phyloP scores from a whole-genome alignment of 768 basidiomycete species.

The Sistotremastrum suecicum region DNA sequence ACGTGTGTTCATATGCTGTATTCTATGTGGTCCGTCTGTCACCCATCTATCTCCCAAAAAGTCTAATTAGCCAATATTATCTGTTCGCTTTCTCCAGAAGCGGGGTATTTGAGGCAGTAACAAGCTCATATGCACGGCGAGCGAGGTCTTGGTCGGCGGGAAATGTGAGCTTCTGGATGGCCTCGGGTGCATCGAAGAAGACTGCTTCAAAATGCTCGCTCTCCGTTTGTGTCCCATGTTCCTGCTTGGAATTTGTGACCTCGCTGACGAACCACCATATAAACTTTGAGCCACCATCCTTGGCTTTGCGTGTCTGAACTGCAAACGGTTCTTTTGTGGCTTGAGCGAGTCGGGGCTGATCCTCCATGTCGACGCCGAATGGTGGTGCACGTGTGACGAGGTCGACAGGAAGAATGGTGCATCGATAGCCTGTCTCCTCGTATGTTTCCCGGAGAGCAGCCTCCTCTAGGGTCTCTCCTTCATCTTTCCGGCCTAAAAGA shows the following conservation, averaged over 20 bases:
- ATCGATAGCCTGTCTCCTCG: slow-evolving; percentile 51
- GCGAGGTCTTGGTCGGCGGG: too few species aligned
- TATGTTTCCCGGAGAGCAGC: slow-evolving; percentile 48
- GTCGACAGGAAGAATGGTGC: slow-evolving; percentile 31
- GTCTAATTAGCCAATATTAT: too few species aligned
- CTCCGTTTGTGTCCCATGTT: slow-evolving; percentile 14
- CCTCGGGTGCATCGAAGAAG: too few species aligned
- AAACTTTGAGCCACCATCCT: slow-evolving; percentile 24
- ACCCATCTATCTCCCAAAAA: too few species aligned
- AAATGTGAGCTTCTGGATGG: too few species aligned
- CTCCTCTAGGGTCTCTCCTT: slow-evolving; percentile 33
- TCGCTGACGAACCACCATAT: slow-evolving; percentile 38
- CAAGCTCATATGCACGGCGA: too few species aligned
- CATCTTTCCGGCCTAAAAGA: slow-evolving; percentile 29
- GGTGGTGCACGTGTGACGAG: slow-evolving; percentile 43
- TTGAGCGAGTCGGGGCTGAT: slow-evolving; percentile 12
- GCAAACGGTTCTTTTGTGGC: slow-evolving; percentile 22
- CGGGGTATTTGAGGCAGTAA: too few species aligned
- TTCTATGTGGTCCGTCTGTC: too few species aligned
- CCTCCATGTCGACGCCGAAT: slow-evolving; percentile 25
- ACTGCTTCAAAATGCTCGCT: slow-evolving; percentile 9
- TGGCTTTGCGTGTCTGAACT: slow-evolving; percentile 17
- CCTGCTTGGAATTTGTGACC: slow-evolving; percentile 16
- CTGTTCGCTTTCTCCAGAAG: too few species aligned
- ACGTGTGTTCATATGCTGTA: too few species aligned